Base-by-base conservation (phyloP, 2,329 filamentous ascomycete genomes). In the Verticillium nubilum region DNA sequence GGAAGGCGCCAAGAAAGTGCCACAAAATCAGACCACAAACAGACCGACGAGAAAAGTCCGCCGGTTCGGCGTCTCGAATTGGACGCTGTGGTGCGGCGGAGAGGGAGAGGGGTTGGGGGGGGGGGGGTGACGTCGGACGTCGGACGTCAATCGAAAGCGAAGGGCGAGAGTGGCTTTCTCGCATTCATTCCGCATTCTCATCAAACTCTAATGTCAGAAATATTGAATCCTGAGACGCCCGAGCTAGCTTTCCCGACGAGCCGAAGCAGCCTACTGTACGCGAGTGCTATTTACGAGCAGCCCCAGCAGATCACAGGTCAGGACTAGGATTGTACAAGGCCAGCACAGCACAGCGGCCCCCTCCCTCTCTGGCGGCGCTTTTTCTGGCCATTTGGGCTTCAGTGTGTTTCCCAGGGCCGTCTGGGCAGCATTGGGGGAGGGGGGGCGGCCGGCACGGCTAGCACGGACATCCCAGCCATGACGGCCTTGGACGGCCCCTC, bases 371-470 rank as follows among this genome's bases (percentile, higher is more conserved):
- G 7, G 37, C 5, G 17, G 7, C n/a, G 2, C n/a, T 19, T 7
- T 4, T 12, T 37, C 33, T 37, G 7, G 33, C 5, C 28, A 5
- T 10, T 31, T 31, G 28, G 28, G 28, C 5, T 5, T 5, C 28
- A 10, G 28, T 31, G 28, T 10, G 28, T 31, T 37, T 17, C 17
- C 35, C 35, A 37, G 35, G 35, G 35, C 15, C n/a, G n/a, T n/a
- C 17, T 12, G 37, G 7, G 37, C 15, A 19, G 37, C n/a, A n/a
- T n/a, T 17, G 37, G 10, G 15, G 7, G 17, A 27, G 31, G 52
- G 17, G 42, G 23, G 53, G 27, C 50, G 37, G 55, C 35, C 47
- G 55, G 42, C 53, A 56, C 58, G 37, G 58, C 58, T 59, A 35
- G 28, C 52, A 59, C 58, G 58, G 52, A 27, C 52, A 54, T 31